These are phyloP conservation scores for Handroanthus guayacan DNA, from an alignment of 257 asterid genomes.

Conservation along the genomic window DNA sequence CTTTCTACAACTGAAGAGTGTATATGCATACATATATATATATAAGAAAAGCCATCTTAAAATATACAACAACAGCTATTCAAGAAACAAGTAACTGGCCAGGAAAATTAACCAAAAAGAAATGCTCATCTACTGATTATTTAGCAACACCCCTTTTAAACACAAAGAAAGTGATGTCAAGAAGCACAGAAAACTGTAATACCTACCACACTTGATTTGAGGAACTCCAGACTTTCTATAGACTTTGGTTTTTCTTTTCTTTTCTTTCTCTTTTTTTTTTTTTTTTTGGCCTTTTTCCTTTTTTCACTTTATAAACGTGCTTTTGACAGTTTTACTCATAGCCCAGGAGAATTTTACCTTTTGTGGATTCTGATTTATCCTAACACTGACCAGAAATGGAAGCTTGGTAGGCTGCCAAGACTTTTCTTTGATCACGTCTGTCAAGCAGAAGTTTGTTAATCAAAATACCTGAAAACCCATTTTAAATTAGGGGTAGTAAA, in stretches of 20 bases:
- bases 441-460: not conserved
- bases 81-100: not conserved
- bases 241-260: slow-evolving; percentile 28
- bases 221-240: slow-evolving; percentile 20
- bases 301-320: not conserved
- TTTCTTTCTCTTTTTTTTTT: too few species aligned
- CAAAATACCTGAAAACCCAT: not conserved
- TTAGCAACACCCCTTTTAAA: slow-evolving; percentile 26
- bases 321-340: slow-evolving; percentile 32
- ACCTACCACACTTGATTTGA: slow-evolving; percentile 15
- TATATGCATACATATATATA: too few species aligned
- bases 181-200: slow-evolving; percentile 26
- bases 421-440: not conserved
- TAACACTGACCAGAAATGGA: slow-evolving; percentile 17
- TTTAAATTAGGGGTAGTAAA: not conserved
- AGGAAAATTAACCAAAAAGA: not conserved
- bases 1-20: slow-evolving; percentile 12
- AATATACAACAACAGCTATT: slow-evolving; percentile 12
- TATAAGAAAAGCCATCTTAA: slow-evolving; percentile 24
- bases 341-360: slow-evolving; percentile 12
- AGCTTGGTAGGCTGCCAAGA: slow-evolving; percentile 23
- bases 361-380: not conserved
- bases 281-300: too few species aligned
- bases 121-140: slow-evolving; percentile 11
- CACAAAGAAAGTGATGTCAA: slow-evolving; percentile 37